phyloP scores from a whole-genome alignment of 169 alveolate genomes.

The Cryptosporidium tyzzeri region DNA sequence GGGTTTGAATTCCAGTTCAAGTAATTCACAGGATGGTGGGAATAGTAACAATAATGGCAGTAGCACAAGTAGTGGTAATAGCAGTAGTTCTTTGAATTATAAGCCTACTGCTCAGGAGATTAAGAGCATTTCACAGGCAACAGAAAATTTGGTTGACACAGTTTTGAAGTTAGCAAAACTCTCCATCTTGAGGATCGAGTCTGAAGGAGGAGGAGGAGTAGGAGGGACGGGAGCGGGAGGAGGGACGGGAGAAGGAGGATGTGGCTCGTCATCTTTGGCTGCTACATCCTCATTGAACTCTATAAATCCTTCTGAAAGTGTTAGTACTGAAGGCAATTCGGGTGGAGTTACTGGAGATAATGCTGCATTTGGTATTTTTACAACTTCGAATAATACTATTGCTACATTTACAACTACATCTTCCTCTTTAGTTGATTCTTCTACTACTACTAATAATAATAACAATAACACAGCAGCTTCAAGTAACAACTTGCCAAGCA shows the following conservation, averaged over 20 bases:
- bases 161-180: conserved; percentile 56
- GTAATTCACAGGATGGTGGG: neutral
- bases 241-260: neutral
- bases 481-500: neutral
- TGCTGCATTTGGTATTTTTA: neutral
- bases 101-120: conserved; percentile 27
- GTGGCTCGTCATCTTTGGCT: neutral
- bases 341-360: neutral
- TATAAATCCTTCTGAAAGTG: neutral
- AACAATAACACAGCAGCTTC: neutral
- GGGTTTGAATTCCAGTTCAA: conserved; percentile 9
- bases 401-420: neutral
- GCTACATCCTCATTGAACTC: neutral
- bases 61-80: neutral
- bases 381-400: neutral
- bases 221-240: neutral
- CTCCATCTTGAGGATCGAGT: conserved; percentile 24
- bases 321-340: neutral
- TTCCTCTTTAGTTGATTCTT: neutral
- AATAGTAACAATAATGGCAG: neutral
- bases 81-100: neutral
- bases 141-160: conserved; percentile 12
- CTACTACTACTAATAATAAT: neutral
- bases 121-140: conserved; percentile 57
- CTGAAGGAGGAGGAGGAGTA: neutral